Conservation (phyloP, 768 basidiomycete species). For the Multifurca ochricompacta region DNA sequence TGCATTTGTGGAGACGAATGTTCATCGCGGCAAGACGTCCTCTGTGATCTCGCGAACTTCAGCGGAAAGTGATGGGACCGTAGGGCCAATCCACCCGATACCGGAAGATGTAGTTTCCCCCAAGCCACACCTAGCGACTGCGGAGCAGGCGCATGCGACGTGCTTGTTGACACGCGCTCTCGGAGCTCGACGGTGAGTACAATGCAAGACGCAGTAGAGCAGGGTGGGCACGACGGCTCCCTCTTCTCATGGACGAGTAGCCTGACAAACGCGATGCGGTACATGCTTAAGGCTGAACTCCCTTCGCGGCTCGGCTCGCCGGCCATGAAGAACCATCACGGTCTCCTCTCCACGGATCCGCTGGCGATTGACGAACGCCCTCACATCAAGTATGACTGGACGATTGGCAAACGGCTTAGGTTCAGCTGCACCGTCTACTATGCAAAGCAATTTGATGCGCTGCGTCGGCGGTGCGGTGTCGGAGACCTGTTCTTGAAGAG, state of each 20-base stretch:
- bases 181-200: conserved; percentile 11
- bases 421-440: conserved; percentile 81
- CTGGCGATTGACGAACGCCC: conserved; percentile 57
- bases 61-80: conserved; percentile 33
- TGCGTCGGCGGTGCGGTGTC: conserved; percentile 60
- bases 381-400: conserved; percentile 80
- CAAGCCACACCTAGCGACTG: background rate
- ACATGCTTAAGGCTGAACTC: conserved; percentile 38
- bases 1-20: conserved; percentile 31
- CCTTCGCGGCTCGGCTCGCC: conserved; percentile 28
- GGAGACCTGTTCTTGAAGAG: conserved; percentile 52
- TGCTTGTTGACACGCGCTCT: background rate
- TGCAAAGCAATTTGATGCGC: conserved; percentile 67
- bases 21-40: conserved; percentile 32
- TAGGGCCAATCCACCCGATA: conserved; percentile 22
- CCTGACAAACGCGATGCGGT: conserved; percentile 52
- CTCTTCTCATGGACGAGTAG: conserved; percentile 45
- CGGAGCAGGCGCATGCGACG: background rate
- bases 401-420: conserved; percentile 62
- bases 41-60: conserved; percentile 35
- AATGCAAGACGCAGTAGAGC: conserved; percentile 7
- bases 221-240: background rate
- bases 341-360: conserved; percentile 35
- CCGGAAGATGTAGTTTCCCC: background rate
- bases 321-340: conserved; percentile 39